Evolutionary conservation across 306 rosid species (phyloP).

Genomic region (Canavalia ensiformis): DNA sequence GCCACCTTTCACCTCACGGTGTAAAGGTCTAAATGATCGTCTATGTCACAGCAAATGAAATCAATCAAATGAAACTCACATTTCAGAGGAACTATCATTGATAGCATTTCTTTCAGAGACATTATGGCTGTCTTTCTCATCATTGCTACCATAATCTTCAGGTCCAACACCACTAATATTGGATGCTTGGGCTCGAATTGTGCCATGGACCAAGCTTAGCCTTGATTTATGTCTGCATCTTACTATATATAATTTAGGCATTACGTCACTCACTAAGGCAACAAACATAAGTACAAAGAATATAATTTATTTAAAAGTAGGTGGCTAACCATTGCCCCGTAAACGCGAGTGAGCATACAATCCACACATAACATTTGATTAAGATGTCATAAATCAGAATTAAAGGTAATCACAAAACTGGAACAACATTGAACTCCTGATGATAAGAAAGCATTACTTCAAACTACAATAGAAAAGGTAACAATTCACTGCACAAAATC

Average conservation of each 20-base stretch:
- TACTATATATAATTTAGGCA: constrained; percentile 63
- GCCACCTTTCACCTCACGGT: constrained; percentile 8
- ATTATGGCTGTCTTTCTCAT: constrained; percentile 57
- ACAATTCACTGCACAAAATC: background rate
- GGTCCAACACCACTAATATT: constrained; percentile 75
- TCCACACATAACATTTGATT: constrained; percentile 7
- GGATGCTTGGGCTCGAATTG: constrained; percentile 74
- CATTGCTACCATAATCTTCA: constrained; percentile 69
- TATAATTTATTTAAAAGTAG: constrained; percentile 9
- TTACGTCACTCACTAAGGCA: constrained; percentile 41
- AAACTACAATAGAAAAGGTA: constrained; percentile 10
- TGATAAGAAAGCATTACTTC: background rate
- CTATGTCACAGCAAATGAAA: constrained; percentile 22
- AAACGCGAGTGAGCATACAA: constrained; percentile 21
- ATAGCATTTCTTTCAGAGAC: constrained; percentile 52
- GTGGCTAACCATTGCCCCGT: background rate
- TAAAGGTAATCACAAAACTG: constrained; percentile 13
- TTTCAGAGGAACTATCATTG: constrained; percentile 60
- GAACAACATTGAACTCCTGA: constrained; percentile 25
- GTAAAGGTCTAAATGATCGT: constrained; percentile 6
- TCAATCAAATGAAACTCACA: constrained; percentile 64
- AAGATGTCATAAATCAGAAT: constrained; percentile 10
- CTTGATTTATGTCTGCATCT: constrained; percentile 63
- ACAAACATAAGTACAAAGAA: constrained; percentile 16
- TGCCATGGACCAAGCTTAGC: constrained; percentile 51